phyloP scores from a whole-genome alignment of 306 rosid species.

The Aeschynomene evenia region DNA sequence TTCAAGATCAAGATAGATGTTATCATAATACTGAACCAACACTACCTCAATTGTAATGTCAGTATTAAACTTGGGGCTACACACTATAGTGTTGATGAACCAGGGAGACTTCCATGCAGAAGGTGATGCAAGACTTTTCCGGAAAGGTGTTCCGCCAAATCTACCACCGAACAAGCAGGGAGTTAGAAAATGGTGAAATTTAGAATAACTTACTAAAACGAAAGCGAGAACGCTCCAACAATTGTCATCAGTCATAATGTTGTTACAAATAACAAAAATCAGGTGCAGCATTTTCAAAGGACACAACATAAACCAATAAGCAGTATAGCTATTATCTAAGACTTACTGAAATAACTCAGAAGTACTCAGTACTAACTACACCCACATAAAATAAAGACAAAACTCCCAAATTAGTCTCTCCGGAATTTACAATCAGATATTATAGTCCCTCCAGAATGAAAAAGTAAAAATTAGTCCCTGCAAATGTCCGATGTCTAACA shows the following conservation, averaged over 20 bases:
- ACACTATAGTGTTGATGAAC: conserved; percentile 67
- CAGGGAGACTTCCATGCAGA: conserved; percentile 98
- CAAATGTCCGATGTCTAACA: too few species aligned
- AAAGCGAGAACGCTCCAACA: background rate
- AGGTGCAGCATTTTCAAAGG: background rate
- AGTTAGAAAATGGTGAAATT: conserved; percentile 14
- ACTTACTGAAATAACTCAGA: background rate
- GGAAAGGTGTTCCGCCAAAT: conserved; percentile 76
- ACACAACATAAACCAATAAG: conserved; percentile 29
- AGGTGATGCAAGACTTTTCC: conserved; percentile 86
- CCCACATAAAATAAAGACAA: background rate
- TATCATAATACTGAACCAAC: conserved; percentile 7
- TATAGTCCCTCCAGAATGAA: too few species aligned
- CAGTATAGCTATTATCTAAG: background rate
- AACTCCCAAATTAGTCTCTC: too few species aligned
- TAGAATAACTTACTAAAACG: conserved; percentile 10
- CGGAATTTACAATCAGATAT: too few species aligned
- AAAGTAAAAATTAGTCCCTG: too few species aligned
- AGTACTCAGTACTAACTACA: conserved; percentile 3
- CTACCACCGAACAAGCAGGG: conserved; percentile 40
- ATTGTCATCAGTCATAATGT: background rate
- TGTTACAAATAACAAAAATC: background rate
- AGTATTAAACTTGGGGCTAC: conserved; percentile 61
- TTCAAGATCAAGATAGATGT: background rate
- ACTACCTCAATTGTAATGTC: conserved; percentile 80